Conservation (phyloP, 345 rosid species). For the Eucalyptus cloeziana region DNA sequence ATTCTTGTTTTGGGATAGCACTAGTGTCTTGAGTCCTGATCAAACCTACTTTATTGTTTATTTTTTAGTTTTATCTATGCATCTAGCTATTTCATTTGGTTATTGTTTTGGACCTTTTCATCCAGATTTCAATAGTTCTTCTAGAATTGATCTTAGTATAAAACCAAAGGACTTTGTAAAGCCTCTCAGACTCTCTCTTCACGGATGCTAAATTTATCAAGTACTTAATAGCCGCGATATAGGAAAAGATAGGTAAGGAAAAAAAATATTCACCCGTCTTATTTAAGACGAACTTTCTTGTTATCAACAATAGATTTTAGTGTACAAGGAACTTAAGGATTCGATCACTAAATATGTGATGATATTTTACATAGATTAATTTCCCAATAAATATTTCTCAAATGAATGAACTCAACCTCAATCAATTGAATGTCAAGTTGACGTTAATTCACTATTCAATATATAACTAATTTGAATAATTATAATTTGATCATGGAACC, state of each 20-base stretch:
- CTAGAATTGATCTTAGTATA: background rate
- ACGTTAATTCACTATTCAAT: background rate
- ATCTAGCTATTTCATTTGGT: background rate
- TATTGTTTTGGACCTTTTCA: background rate
- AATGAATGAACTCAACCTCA: background rate
- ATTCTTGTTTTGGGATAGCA: background rate
- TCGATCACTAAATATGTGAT: background rate
- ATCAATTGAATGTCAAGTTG: background rate
- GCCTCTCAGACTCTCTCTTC: background rate
- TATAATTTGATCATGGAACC: background rate
- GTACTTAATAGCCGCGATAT: background rate
- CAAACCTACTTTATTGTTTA: background rate
- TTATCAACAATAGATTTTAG: background rate
- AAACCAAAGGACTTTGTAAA: background rate
- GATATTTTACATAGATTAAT: background rate
- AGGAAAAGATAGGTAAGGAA: background rate
- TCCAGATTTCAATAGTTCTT: background rate
- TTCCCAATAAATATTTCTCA: background rate
- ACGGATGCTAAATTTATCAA: background rate
- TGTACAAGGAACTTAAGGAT: background rate
- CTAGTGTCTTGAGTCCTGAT: background rate
- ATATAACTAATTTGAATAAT: fast-evolving
- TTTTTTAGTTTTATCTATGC: background rate
- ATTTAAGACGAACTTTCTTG: background rate
- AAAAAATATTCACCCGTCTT: fast-evolving